Percentiles rank a stretch among this genome's conserved stretches.
Evolutionary conservation across 1,139 yeast genomes (phyloP).

Genomic region (Diutina scorzettiae): DNA sequence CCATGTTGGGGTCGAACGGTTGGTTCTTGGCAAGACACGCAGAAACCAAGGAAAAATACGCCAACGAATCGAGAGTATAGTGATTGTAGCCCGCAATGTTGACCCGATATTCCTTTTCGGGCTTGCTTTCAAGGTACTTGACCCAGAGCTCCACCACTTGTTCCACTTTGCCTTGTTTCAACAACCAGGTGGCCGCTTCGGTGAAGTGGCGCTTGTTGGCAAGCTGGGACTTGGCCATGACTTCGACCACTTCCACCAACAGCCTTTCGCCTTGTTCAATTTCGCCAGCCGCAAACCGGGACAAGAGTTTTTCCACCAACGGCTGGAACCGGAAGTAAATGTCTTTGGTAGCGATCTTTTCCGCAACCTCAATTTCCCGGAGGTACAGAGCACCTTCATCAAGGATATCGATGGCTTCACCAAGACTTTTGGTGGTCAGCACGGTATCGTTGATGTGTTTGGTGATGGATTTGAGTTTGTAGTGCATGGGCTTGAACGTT

Average conservation of each 20-base stretch:
- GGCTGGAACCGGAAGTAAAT: conserved; percentile 20
- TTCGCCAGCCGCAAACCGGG: conserved; percentile 12
- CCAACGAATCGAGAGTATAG: conserved; percentile 16
- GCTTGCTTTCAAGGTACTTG: conserved; percentile 18
- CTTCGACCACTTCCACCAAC: conserved; percentile 17
- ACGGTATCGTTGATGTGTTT: conserved; percentile 21
- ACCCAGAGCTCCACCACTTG: conserved; percentile 25
- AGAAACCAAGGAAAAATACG: conserved; percentile 24
- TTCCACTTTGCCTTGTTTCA: conserved; percentile 13
- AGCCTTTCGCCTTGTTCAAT: conserved; percentile 11
- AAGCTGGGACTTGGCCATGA: conserved; percentile 18
- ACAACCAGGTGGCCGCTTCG: conserved; percentile 14
- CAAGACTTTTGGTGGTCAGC: conserved; percentile 12
- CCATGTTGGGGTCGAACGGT: conserved; percentile 17
- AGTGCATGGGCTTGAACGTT: conserved; percentile 7
- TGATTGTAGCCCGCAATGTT: conserved; percentile 11
- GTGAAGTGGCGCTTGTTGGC: conserved; percentile 25
- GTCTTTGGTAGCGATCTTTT: conserved; percentile 17
- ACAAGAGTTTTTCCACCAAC: conserved; percentile 15
- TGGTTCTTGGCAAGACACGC: conserved; percentile 17
- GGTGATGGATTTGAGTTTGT: conserved; percentile 25
- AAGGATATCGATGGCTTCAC: conserved; percentile 26
- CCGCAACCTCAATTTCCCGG: conserved; percentile 25
- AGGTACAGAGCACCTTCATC: conserved; percentile 33
- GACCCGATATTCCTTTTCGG: conserved; percentile 5